phyloP scores from a whole-genome alignment of 768 basidiomycete species.

The Calocybe gangraenosa region DNA sequence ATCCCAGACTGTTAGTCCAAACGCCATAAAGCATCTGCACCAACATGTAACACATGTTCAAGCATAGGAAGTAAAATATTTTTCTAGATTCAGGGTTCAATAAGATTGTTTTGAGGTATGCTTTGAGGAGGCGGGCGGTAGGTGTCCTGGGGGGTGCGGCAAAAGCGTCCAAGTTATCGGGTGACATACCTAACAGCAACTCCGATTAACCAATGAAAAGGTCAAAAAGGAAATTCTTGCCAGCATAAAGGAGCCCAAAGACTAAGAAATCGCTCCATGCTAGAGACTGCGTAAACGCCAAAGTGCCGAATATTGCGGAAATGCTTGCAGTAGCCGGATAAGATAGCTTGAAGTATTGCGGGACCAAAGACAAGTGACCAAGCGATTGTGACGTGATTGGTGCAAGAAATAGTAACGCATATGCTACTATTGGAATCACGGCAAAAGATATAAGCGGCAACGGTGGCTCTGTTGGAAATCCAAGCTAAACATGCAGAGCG shows the following conservation, averaged over 20 bases:
- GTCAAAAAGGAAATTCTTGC: conserved; percentile 35
- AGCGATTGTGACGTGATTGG: conserved; percentile 46
- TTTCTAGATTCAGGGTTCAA: conserved; percentile 89
- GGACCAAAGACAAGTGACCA: conserved; percentile 43
- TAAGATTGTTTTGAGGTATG: conserved; percentile 87
- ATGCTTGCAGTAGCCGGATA: conserved; percentile 48
- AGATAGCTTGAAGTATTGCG: conserved; percentile 56
- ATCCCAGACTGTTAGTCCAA: conserved; percentile 94
- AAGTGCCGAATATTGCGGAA: conserved; percentile 49
- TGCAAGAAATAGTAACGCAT: conserved; percentile 55
- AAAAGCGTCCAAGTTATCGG: conserved; percentile 39
- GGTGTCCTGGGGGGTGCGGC: conserved; percentile 45
- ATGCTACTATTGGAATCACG: conserved; percentile 59
- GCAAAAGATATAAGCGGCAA: conserved; percentile 56
- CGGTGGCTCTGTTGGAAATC: conserved; percentile 44
- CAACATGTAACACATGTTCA: conserved; percentile 95
- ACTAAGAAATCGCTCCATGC: conserved; percentile 58
- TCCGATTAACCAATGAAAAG: background rate
- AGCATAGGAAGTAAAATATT: conserved; percentile 94
- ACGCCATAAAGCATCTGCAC: conserved; percentile 97
- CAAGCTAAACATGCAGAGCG: conserved; percentile 31
- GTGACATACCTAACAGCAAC: conserved; percentile 46
- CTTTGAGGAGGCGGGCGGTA: conserved; percentile 49
- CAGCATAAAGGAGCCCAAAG: conserved; percentile 57
- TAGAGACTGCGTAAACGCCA: conserved; percentile 61